Evolutionary conservation across 164 flowering plant genomes (phyloP), one percentile per base, ranked within the genome.

Genomic region (Protea cynaroides): DNA sequence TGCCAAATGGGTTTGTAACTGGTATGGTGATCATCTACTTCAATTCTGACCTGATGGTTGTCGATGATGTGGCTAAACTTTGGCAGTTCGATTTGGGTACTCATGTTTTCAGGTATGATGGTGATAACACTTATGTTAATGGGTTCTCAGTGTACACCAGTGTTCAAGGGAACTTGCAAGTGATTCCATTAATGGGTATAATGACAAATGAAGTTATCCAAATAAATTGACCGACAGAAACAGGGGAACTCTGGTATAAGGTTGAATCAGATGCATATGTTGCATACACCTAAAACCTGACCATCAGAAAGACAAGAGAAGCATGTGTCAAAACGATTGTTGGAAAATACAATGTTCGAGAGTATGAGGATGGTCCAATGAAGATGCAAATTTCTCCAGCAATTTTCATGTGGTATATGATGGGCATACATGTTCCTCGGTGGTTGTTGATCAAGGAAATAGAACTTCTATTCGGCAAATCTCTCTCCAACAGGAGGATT

Each of bases 381-480:
- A 94, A 71, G 90, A 91, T 80, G 96, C 99, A 17, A 82, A 88
- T 75, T 94, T 94, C 74, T 94, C 97, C 10, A 78, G 62, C 72
- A 94, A 91, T 80, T 94, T 94, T 77, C 96, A 91, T 74, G 85
- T 94, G 68, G 75, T 94, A 17, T 94, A 89, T 81, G 80, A 83
- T 62, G 80, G 81, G 29, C 80, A 83, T 8, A 89, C 96, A 53
- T 94, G 99, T 75, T 91, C 97, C 17, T 73, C 91, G 65, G 69
- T 94, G 65, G 99, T 94, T 69, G 70, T 91, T 72, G 99, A 94
- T 62, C 70, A 96, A 79, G 97, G 99, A 63, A 91, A 94, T 82
- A n/a, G n/a, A n/a, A 97, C 99, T 65, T 97, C 99, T 46, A 90
- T 94, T 66, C 84, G 99, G 23, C 96, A 91, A 77, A 94, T 94